Evolutionary conservation across 371 early-diverging fungal genomes (phyloP).

Genomic region (Mortierella sp.): DNA sequence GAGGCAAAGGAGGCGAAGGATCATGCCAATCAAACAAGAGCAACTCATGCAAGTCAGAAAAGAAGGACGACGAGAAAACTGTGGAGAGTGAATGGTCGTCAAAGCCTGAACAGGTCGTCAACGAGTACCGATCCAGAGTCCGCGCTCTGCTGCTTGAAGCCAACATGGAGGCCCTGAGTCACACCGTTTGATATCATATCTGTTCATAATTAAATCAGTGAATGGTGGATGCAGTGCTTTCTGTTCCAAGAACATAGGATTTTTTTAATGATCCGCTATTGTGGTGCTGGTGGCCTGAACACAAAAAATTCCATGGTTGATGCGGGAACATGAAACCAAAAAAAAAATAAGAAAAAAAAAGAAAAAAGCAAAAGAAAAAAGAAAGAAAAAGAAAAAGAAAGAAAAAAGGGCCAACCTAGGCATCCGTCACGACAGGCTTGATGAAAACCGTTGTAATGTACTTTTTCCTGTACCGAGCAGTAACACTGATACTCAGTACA

Average conservation of each 20-base stretch:
- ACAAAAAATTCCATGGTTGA: not conserved
- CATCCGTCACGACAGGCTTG: conserved; percentile 71
- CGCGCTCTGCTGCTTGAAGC: conserved; percentile 28
- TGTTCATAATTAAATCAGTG: not conserved
- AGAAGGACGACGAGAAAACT: not conserved
- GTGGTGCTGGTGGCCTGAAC: not conserved
- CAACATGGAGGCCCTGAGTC: conserved; percentile 23
- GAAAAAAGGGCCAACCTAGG: not conserved
- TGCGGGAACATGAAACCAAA: not conserved
- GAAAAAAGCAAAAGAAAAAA: not conserved
- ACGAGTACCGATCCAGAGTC: conserved; percentile 26
- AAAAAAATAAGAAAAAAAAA: not conserved
- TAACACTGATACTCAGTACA: conserved; percentile 95
- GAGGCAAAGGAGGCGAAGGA: not conserved
- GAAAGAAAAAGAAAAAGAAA: not conserved
- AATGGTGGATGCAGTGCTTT: not conserved
- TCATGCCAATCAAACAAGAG: conserved; percentile 9
- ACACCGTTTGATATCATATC: not conserved
- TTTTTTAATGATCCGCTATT: not conserved
- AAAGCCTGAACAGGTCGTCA: conserved; percentile 39
- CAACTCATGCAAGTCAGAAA: not conserved
- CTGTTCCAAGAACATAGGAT: not conserved
- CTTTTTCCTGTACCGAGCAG: conserved; percentile 91
- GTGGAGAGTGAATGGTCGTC: conserved; percentile 17
- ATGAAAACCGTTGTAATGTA: conserved; percentile 89